These are phyloP conservation scores for Tulasnella sp. DNA, from an alignment of 768 basidiomycete species.

Conservation along the genomic window DNA sequence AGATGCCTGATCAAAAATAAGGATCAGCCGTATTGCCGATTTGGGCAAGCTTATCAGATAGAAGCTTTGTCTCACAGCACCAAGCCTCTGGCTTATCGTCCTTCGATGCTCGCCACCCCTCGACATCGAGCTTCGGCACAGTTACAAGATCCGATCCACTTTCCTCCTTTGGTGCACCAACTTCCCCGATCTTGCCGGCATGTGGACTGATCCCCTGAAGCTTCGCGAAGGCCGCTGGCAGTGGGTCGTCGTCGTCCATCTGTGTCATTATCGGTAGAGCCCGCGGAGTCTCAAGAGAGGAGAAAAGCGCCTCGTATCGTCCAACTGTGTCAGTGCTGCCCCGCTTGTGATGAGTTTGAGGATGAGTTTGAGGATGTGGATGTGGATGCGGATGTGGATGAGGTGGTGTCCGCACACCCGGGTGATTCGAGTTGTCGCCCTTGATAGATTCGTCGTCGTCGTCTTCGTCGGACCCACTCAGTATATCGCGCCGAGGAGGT, in stretches of 20 bases:
- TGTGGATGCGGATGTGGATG: neutral
- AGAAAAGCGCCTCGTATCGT: slow-evolving; percentile 5
- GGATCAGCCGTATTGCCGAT: neutral
- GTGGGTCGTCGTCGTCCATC: slow-evolving; percentile 2
- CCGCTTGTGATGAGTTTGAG: neutral
- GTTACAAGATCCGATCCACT: slow-evolving; percentile 3
- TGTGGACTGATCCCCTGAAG: slow-evolving; percentile 10
- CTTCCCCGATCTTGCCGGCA: slow-evolving; percentile 12
- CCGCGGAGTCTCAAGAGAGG: slow-evolving; percentile 11
- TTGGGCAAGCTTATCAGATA: neutral
- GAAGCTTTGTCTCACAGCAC: slow-evolving; percentile 10
- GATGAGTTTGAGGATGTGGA: neutral
- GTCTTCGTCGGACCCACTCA: slow-evolving; percentile 3
- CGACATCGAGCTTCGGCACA: slow-evolving; percentile 7
- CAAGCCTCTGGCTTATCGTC: slow-evolving; percentile 13
- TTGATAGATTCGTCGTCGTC: slow-evolving; percentile 10
- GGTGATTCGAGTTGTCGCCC: neutral
- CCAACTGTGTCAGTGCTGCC: slow-evolving; percentile 4
- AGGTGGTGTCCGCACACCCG: neutral
- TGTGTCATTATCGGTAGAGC: slow-evolving; percentile 1
- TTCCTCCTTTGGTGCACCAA: neutral
- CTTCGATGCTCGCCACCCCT: slow-evolving; percentile 15
- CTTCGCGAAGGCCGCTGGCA: slow-evolving; percentile 8
- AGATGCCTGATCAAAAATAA: neutral
- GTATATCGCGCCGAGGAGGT: neutral